Percentiles rank a stretch among this genome's conserved stretches.
Evolutionary conservation across 163 green algal species (phyloP).

Genomic region (Prototheca cutis): DNA sequence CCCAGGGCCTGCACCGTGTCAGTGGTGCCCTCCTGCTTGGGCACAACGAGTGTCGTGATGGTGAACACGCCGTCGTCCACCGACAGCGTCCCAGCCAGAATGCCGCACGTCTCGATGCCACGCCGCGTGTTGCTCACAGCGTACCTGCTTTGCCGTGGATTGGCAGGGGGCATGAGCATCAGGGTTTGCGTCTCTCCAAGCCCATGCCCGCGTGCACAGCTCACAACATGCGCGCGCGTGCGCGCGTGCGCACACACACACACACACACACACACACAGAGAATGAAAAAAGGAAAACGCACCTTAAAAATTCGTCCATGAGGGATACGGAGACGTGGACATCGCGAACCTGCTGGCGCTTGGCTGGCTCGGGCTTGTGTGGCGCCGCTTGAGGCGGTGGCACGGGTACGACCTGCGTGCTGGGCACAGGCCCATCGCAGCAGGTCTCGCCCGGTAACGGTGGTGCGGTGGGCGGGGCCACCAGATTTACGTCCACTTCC

Average conservation of each 20-base stretch:
- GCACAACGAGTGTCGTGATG: conserved; percentile 85
- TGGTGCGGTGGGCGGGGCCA: conserved; percentile 9
- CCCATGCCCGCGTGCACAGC: too few relatives aligned
- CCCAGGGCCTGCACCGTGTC: conserved; percentile 71
- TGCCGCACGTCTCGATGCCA: conserved; percentile 83
- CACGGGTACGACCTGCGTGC: conserved; percentile 2
- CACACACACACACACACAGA: background rate
- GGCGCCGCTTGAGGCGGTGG: conserved; percentile 1
- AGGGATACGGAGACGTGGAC: conserved; percentile 74
- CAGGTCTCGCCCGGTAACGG: conserved; percentile 22
- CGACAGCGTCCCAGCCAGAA: conserved; percentile 72
- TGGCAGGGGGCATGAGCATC: background rate
- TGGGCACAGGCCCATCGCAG: conserved; percentile 1
- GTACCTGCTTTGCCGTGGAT: too few relatives aligned
- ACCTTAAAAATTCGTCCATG: conserved; percentile 82
- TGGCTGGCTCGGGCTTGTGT: conserved; percentile 14
- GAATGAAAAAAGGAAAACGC: conserved; percentile 10
- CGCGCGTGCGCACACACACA: too few relatives aligned
- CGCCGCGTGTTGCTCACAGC: conserved; percentile 49
- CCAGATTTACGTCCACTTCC: conserved; percentile 41
- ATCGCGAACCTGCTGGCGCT: conserved; percentile 50
- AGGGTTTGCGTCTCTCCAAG: background rate
- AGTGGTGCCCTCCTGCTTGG: conserved; percentile 81
- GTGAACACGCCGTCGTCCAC: conserved; percentile 59
- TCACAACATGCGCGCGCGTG: too few relatives aligned